phyloP scores from a whole-genome alignment of 805 yeast species.

The Barnettozyma pratensis region DNA sequence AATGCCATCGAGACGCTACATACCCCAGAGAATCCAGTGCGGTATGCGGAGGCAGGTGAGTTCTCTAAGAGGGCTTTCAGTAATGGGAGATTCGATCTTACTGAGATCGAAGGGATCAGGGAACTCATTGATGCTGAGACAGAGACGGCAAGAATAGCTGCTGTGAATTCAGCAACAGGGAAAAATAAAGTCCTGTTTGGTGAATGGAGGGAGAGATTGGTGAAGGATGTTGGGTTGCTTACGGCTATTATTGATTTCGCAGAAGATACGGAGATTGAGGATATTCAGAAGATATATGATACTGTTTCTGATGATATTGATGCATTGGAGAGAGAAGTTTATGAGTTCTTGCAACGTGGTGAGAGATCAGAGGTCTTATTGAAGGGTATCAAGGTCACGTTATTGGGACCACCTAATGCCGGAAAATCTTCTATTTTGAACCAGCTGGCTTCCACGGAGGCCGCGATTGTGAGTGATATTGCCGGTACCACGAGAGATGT shows the following conservation, averaged over 20 bases:
- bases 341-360: conserved; percentile 37
- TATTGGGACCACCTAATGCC: conserved; percentile 93
- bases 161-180: conserved; percentile 71
- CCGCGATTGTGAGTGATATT: conserved; percentile 84
- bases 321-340: conserved; percentile 40
- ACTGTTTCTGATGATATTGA: conserved; percentile 42
- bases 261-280: conserved; percentile 83
- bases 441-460: conserved; percentile 66
- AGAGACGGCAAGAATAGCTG: conserved; percentile 75
- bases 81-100: conserved; percentile 78
- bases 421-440: conserved; percentile 90
- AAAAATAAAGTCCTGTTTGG: conserved; percentile 47
- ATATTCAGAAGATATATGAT: conserved; percentile 47
- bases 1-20: conserved; percentile 54
- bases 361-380: conserved; percentile 57
- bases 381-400: conserved; percentile 65
- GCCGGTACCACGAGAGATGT: conserved; percentile 95
- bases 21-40: conserved; percentile 39
- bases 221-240: conserved; percentile 64
- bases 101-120: conserved; percentile 86
- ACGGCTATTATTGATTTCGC: conserved; percentile 94
- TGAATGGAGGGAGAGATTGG: conserved; percentile 62
- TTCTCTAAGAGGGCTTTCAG: conserved; percentile 83
- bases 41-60: conserved; percentile 93
- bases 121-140: conserved; percentile 93